These are phyloP conservation scores for Inonotus hispidus DNA, from an alignment of 1,284 basidiomycete species.

Conservation along the genomic window DNA sequence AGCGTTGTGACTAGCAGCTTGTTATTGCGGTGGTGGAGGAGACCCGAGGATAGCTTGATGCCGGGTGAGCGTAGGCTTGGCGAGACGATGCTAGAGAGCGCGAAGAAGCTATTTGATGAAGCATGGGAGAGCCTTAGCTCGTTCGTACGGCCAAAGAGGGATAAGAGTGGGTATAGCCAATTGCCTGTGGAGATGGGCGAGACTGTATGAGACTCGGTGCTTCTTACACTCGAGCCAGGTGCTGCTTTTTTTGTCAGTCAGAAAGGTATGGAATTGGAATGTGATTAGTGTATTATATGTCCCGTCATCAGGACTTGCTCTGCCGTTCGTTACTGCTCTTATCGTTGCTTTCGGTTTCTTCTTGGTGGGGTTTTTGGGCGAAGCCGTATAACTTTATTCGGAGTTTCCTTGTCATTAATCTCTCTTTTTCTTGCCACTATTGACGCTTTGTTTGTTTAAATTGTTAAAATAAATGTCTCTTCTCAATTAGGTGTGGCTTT, in stretches of 20 bases:
- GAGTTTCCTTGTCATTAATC: not conserved
- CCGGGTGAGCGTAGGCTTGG: constrained; percentile 44
- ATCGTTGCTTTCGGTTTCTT: not conserved
- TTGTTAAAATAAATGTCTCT: no score
- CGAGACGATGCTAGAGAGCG: constrained; percentile 41
- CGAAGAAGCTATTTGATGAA: constrained; percentile 33
- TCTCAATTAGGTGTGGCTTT: no score
- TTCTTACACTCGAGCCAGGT: not conserved
- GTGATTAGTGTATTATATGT: not conserved
- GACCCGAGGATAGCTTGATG: constrained; percentile 67
- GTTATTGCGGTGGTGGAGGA: constrained; percentile 80
- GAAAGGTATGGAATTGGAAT: not conserved
- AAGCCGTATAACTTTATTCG: not conserved
- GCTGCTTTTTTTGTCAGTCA: not conserved
- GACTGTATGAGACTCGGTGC: constrained; percentile 23
- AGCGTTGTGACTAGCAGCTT: constrained; percentile 92
- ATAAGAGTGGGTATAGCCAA: constrained; percentile 54
- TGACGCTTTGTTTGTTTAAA: no score
- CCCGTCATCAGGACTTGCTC: not conserved
- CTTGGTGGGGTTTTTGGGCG: not conserved
- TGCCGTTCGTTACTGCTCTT: not conserved
- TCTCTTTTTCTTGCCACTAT: no score
- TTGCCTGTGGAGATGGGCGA: constrained; percentile 65
- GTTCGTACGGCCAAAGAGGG: constrained; percentile 36
- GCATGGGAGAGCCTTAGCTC: constrained; percentile 41